Evolutionary conservation across 2,329 filamentous ascomycete species (phyloP).

Genomic region (Alternaria arbusti): DNA sequence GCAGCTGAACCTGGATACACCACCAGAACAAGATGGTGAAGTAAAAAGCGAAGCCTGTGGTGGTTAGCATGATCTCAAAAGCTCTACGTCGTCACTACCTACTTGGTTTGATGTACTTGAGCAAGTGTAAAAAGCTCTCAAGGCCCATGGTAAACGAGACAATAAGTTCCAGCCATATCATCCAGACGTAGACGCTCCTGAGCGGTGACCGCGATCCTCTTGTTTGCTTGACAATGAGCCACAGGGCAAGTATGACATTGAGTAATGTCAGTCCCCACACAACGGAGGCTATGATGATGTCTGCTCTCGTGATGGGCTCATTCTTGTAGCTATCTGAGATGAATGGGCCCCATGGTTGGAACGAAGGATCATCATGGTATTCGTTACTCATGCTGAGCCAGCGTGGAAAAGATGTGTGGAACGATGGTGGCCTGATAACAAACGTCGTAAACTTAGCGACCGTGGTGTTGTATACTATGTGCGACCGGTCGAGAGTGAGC

Average conservation of each 20-base stretch:
- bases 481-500: not conserved
- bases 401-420: not conserved
- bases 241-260: conserved; percentile 39
- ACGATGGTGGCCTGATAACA: not conserved
- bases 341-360: conserved; percentile 34
- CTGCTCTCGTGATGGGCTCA: conserved; percentile 36
- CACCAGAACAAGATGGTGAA: conserved; percentile 45
- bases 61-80: not conserved
- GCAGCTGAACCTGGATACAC: conserved; percentile 48
- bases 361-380: conserved; percentile 21
- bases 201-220: conserved; percentile 34
- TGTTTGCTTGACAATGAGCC: conserved; percentile 39
- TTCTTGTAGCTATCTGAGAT: conserved; percentile 30
- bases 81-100: conserved; percentile 1
- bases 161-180: conserved; percentile 57
- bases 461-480: not conserved
- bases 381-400: conserved; percentile 23
- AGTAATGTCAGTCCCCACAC: conserved; percentile 40
- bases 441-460: not conserved
- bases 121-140: conserved; percentile 47
- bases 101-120: conserved; percentile 44
- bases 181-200: conserved; percentile 54
- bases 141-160: conserved; percentile 54
- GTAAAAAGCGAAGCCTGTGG: conserved; percentile 43
- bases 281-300: conserved; percentile 40